Percentiles rank a stretch among this genome's conserved stretches.
Conservation (phyloP, 108 stramenopile species). For the Stephanodiscus triporus region DNA sequence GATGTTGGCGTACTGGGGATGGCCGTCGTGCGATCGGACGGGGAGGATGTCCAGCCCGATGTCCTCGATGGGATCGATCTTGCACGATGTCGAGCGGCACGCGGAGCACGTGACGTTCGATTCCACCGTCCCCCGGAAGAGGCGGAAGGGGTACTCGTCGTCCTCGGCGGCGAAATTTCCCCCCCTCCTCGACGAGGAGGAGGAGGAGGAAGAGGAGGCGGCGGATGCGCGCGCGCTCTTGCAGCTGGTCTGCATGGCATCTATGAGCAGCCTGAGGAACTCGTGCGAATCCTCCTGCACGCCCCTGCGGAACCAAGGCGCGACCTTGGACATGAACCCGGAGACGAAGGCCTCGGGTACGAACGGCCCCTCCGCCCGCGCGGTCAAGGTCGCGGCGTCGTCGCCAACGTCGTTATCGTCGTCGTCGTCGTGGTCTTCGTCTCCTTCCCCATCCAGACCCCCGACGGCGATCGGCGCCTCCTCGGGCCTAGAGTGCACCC, state of each 20-base stretch:
- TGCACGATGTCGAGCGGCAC: conserved; percentile 66
- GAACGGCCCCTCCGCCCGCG: conserved; percentile 44
- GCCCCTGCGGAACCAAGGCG: conserved; percentile 88
- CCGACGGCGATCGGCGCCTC: conserved; percentile 18
- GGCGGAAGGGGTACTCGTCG: conserved; percentile 87
- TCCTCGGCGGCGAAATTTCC: conserved; percentile 10
- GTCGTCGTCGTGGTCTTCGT: not conserved
- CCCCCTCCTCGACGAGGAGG: not conserved
- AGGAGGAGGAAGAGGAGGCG: not conserved
- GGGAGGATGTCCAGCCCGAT: conserved; percentile 83
- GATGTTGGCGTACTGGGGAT: not conserved
- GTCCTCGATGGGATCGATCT: conserved; percentile 90
- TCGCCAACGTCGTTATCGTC: not conserved
- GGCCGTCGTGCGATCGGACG: conserved; percentile 11
- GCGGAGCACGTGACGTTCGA: conserved; percentile 80
- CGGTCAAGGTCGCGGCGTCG: not conserved
- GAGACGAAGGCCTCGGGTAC: conserved; percentile 74
- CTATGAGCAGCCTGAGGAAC: conserved; percentile 94
- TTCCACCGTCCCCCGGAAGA: conserved; percentile 87
- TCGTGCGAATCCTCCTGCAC: conserved; percentile 99
- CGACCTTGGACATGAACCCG: conserved; percentile 83
- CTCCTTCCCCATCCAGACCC: no score
- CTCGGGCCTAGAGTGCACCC: conserved; percentile 58
- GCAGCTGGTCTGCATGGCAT: conserved; percentile 92
- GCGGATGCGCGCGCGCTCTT: conserved; percentile 59